Conservation (phyloP, 371 early-diverging fungal species). For the Mucor irregularis region DNA sequence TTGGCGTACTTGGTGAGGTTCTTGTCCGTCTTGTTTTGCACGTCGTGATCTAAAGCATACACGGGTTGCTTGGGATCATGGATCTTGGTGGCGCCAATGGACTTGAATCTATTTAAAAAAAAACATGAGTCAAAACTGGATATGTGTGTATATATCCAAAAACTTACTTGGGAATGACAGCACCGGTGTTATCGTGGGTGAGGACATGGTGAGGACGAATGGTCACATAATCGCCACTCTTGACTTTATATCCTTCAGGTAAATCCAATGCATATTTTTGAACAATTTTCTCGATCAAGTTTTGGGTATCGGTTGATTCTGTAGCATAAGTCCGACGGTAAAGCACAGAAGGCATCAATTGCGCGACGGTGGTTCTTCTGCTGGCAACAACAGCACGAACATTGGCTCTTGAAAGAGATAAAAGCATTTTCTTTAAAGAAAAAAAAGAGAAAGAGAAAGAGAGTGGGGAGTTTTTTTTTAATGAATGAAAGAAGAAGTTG, state of each 20-base stretch:
- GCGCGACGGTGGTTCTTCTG: constrained; percentile 1
- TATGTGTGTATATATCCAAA: neutral
- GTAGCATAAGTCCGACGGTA: constrained; percentile 24
- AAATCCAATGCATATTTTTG: constrained; percentile 85
- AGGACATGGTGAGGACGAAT: constrained; percentile 90
- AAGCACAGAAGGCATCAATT: constrained; percentile 1
- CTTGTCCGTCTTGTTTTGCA: constrained; percentile 90
- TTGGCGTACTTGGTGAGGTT: constrained; percentile 84
- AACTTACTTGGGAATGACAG: constrained; percentile 85
- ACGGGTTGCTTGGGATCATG: constrained; percentile 84
- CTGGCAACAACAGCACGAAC: too few relatives aligned
- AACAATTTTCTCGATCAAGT: constrained; percentile 90
- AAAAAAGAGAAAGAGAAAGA: neutral
- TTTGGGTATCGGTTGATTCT: constrained; percentile 63
- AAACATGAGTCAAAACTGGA: too few relatives aligned
- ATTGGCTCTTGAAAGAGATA: constrained; percentile 15
- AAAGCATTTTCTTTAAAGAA: constrained; percentile 11
- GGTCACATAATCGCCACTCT: constrained; percentile 89
- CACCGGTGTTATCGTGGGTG: constrained; percentile 97
- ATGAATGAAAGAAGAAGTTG: neutral
- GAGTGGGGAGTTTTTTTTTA: constrained; percentile 1
- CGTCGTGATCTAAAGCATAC: constrained; percentile 96
- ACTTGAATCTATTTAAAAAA: constrained; percentile 81
- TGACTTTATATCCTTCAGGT: constrained; percentile 65
- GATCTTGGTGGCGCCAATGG: constrained; percentile 85